These are phyloP conservation scores for Neohortaea acidophila DNA, from an alignment of 495 filamentous ascomycete genomes.

Conservation along the genomic window DNA sequence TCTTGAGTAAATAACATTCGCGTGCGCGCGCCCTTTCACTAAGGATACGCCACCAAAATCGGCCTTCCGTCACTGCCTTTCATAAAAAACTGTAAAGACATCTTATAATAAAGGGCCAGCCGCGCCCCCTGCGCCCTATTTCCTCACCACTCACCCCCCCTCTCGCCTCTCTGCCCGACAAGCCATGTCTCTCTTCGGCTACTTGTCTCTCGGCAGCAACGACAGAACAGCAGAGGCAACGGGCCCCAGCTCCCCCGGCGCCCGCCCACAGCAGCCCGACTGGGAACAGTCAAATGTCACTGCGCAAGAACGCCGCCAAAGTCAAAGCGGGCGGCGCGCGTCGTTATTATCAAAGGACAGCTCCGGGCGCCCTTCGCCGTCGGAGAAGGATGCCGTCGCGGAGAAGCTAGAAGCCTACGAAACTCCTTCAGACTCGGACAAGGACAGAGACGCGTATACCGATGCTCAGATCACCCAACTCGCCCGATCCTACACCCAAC, in stretches of 20 bases:
- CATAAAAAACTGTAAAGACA: too few species aligned
- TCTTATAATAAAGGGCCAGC: too few species aligned
- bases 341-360: slow-evolving; percentile 5
- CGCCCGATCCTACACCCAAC: slow-evolving; percentile 21
- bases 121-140: too few species aligned
- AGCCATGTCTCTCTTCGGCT: slow-evolving; percentile 20
- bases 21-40: too few species aligned
- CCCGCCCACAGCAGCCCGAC: not conserved
- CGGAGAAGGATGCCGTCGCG: slow-evolving; percentile 15
- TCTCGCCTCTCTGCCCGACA: too few species aligned
- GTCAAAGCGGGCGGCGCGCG: not conserved
- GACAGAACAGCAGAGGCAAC: slow-evolving; percentile 12
- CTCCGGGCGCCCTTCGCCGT: not conserved
- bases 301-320: not conserved
- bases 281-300: slow-evolving; percentile 1
- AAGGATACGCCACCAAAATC: too few species aligned
- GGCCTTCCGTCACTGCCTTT: too few species aligned
- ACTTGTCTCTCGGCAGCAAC: slow-evolving; percentile 18
- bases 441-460: slow-evolving; percentile 20
- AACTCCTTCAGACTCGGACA: slow-evolving; percentile 14
- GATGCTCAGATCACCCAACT: slow-evolving; percentile 23
- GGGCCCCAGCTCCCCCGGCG: slow-evolving; percentile 2
- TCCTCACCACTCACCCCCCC: too few species aligned
- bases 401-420: slow-evolving; percentile 5
- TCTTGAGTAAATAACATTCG: too few species aligned